A percentile compares a stretch with the other conserved stretches of the same genome.
Evolutionary conservation across 1,284 basidiomycete species (phyloP).

Genomic region (Entoloma clypeatum): DNA sequence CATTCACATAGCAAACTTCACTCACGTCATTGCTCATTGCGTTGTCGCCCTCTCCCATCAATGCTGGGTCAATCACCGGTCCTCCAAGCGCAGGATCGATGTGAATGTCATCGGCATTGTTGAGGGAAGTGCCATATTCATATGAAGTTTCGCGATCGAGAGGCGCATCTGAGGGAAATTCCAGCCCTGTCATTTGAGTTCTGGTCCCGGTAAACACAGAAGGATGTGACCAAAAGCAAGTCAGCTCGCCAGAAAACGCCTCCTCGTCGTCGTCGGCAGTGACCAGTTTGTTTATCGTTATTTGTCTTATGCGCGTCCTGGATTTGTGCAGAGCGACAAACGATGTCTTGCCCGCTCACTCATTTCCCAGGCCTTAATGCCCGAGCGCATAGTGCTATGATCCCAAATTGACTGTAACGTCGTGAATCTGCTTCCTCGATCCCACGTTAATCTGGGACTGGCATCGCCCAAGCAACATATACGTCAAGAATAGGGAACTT

Average conservation of each 20-base stretch:
- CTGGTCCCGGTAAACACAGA: slow-evolving; percentile 14
- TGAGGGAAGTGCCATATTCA: slow-evolving; percentile 53
- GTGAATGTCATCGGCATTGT: slow-evolving; percentile 58
- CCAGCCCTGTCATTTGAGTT: slow-evolving; percentile 53
- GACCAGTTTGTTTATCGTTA: slow-evolving; percentile 39
- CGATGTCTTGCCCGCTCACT: too few relatives aligned
- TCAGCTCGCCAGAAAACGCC: slow-evolving; percentile 14
- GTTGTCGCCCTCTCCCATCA: slow-evolving; percentile 33
- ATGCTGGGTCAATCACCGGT: slow-evolving; percentile 48
- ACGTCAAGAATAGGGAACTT: too few relatives aligned
- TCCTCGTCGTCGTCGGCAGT: slow-evolving; percentile 40
- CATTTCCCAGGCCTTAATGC: too few relatives aligned
- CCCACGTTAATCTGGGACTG: too few relatives aligned
- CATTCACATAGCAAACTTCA: slow-evolving; percentile 9
- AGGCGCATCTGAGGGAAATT: slow-evolving; percentile 48
- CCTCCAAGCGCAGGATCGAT: slow-evolving; percentile 66
- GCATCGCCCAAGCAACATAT: too few relatives aligned
- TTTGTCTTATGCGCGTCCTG: too few relatives aligned
- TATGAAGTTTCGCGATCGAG: slow-evolving; percentile 50
- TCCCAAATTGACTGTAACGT: too few relatives aligned
- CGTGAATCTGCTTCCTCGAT: too few relatives aligned
- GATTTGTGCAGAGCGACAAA: too few relatives aligned
- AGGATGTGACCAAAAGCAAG: slow-evolving; percentile 12
- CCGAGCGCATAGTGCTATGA: too few relatives aligned
- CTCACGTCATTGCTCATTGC: slow-evolving; percentile 28